Base-by-base conservation (phyloP, 2,329 filamentous ascomycete genomes). In the Exserohilum turcica region DNA sequence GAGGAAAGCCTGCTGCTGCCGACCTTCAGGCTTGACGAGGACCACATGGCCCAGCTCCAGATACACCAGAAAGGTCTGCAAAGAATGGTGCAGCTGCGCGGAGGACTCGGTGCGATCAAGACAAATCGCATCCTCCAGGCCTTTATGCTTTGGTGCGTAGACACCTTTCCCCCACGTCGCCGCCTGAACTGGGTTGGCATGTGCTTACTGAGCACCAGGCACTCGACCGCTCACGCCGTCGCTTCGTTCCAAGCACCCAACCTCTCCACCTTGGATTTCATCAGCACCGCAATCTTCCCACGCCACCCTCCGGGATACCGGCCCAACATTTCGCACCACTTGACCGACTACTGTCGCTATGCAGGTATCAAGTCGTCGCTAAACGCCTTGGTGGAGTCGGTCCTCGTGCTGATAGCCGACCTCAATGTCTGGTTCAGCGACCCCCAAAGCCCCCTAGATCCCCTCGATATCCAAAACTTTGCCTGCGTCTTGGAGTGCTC, bases 111-210 rank as follows among this genome's bases (percentile, higher is more conserved):
- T 42, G 65, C 63, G 48, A 68, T 75, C 32, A 64, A 61, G 33
- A 71, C 70, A 16, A 74, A 74, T 53, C 70, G 71, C 43, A 72
- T 73, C n/a, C 56, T 75, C 16, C 72, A 75, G 45, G 70, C 73
- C 19, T 74, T 75, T 66, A 74, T 75, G 65, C 68, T 75, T 59
- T 75, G 73, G 73, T 75, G 62, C 37, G 72, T 73, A 55, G 43
- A 31, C 27, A 24, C 27, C 21, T 32, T 29, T n/a, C 54, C 51
- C 52, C 42, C 36, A 52, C 40, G 32, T 32, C 18, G 52, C 37
- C 42, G 40, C 62, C 63, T 47, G 55, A 63, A 64, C 27, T 38
- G 61, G 64, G 48, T 60, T 71, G 64, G 63, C 61, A 68, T 54
- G 36, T 65, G 70, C 72, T 74, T 67, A 74, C 70, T 72, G 67